Percentiles rank a stretch among this genome's conserved stretches.
phyloP scores from a whole-genome alignment of 352 stramenopile species.

The Elongisporangium undulatum region DNA sequence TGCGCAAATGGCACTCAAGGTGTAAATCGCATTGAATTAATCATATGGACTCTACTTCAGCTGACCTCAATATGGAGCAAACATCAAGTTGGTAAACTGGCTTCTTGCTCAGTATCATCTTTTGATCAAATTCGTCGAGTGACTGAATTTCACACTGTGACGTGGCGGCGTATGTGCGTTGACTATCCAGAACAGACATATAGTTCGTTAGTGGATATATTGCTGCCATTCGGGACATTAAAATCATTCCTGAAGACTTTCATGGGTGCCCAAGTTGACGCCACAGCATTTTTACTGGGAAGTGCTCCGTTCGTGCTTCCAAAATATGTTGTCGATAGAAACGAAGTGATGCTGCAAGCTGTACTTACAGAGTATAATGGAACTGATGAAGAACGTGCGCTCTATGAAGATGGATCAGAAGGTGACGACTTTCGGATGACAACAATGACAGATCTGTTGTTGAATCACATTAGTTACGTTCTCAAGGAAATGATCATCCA shows the following conservation, averaged over 20 bases:
- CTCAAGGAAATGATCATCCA: slow-evolving; percentile 65
- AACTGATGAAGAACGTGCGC: slow-evolving; percentile 13
- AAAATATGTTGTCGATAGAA: slow-evolving; percentile 57
- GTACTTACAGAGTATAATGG: slow-evolving; percentile 36
- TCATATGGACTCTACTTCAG: slow-evolving; percentile 46
- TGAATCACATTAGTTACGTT: slow-evolving; percentile 44
- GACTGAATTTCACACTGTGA: slow-evolving; percentile 29
- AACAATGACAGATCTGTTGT: slow-evolving; percentile 39
- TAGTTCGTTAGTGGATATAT: slow-evolving; percentile 46
- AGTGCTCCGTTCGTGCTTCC: slow-evolving; percentile 56
- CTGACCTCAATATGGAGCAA: slow-evolving; percentile 51
- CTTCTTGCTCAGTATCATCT: slow-evolving; percentile 18
- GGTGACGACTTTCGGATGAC: slow-evolving; percentile 11
- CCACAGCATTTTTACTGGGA: slow-evolving; percentile 30
- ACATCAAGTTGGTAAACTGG: slow-evolving; percentile 19
- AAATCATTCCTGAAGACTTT: slow-evolving; percentile 55
- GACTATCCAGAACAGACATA: slow-evolving; percentile 56
- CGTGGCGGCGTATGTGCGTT: slow-evolving; percentile 50
- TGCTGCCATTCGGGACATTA: slow-evolving; percentile 34
- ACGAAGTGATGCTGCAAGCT: slow-evolving; percentile 40
- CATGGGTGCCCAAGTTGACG: slow-evolving; percentile 35
- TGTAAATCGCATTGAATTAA: slow-evolving; percentile 29
- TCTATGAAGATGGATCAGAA: slow-evolving; percentile 14
- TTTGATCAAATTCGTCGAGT: slow-evolving; percentile 53
- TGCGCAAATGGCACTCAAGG: slow-evolving; percentile 27